Percentiles rank a stretch among this genome's conserved stretches.
Conservation (phyloP, 139 green algal genomes). For the Tetraselmis striata region DNA sequence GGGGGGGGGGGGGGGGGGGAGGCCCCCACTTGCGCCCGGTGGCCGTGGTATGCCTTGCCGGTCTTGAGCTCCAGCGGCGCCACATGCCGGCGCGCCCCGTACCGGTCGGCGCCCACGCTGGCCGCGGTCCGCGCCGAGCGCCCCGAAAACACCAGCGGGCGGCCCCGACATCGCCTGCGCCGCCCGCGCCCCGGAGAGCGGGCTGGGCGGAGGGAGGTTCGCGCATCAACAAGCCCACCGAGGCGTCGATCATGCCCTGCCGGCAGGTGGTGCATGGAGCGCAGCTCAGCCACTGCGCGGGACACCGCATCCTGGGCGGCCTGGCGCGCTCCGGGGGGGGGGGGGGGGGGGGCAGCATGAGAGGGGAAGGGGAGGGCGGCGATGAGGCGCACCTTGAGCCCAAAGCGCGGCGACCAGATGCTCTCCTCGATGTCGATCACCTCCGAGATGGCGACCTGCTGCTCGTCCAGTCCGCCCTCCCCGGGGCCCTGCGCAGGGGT, state of each 20-base stretch:
- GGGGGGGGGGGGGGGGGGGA: too few relatives aligned
- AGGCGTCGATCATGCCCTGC: constrained; percentile 77
- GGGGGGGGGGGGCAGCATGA: too few relatives aligned
- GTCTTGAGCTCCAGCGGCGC: constrained; percentile 95
- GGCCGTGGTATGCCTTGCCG: constrained; percentile 53
- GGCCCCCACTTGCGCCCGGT: constrained; percentile 68
- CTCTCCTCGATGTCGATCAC: constrained; percentile 92
- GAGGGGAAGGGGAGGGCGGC: background rate
- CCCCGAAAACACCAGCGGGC: background rate
- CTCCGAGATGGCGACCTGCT: constrained; percentile 13
- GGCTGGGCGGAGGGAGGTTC: background rate
- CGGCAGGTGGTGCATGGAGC: too few relatives aligned
- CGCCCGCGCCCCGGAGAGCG: constrained; percentile 1
- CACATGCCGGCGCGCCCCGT: constrained; percentile 27
- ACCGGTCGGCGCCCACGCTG: constrained; percentile 14
- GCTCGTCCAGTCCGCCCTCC: background rate
- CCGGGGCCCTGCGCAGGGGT: background rate
- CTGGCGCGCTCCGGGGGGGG: too few relatives aligned
- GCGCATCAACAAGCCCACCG: constrained; percentile 32
- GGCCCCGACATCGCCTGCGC: background rate
- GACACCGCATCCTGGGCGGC: too few relatives aligned
- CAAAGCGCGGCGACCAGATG: constrained; percentile 78
- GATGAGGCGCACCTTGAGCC: constrained; percentile 58
- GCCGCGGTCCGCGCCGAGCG: constrained; percentile 2
- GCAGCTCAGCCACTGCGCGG: too few relatives aligned